Conservation (phyloP, 768 basidiomycete species). For the Mycena haematopus region DNA sequence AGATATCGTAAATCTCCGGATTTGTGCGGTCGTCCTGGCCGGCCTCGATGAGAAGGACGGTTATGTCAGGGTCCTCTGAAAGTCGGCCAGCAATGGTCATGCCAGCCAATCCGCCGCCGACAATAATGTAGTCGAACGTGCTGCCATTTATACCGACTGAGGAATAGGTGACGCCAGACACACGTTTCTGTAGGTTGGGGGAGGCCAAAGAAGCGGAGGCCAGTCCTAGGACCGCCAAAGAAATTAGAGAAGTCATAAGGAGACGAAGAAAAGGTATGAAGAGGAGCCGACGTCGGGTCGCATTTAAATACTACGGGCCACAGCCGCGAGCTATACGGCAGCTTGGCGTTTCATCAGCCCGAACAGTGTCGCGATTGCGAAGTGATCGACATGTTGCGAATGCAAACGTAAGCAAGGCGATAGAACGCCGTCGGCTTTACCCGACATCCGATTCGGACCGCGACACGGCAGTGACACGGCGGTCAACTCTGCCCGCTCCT, state of each 20-base stretch:
- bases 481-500: no score
- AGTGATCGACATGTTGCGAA: neutral
- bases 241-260: slow-evolving; percentile 20
- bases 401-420: no score
- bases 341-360: neutral
- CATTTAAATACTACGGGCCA: neutral
- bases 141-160: slow-evolving; percentile 28
- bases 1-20: slow-evolving; percentile 38
- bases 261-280: neutral
- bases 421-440: no score
- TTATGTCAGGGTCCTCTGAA: slow-evolving; percentile 36
- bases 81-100: slow-evolving; percentile 42
- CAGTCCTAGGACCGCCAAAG: slow-evolving; percentile 24
- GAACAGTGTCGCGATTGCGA: neutral
- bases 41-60: slow-evolving; percentile 45
- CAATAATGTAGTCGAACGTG: slow-evolving; percentile 33
- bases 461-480: no score
- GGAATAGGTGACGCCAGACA: slow-evolving; percentile 26
- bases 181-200: slow-evolving; percentile 26
- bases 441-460: neutral
- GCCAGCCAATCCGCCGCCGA: slow-evolving; percentile 42
- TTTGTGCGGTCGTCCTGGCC: slow-evolving; percentile 41
- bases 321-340: neutral
- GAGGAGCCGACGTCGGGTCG: neutral
- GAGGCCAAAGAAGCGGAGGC: slow-evolving; percentile 19